Percentiles rank a stretch among this genome's conserved stretches.
Conservation (phyloP, 225 moss, liverwort and hornwort genomes). For the Bryum argenteum region DNA sequence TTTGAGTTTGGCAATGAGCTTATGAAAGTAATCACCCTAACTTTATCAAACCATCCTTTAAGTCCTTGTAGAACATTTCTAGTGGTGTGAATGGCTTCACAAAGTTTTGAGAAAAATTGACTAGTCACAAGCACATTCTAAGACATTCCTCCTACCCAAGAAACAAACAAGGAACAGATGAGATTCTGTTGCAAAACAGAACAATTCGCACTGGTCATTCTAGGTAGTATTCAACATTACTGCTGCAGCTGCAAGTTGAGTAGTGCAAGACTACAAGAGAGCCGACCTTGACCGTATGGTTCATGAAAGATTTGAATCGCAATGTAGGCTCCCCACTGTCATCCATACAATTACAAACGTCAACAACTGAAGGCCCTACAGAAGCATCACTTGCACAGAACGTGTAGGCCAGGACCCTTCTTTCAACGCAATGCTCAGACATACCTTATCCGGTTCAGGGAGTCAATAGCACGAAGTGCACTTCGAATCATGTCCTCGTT, state of each 20-base stretch:
- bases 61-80: no score
- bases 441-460: conserved; percentile 91
- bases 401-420: conserved; percentile 5
- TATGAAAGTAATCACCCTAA: no score
- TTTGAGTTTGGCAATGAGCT: no score
- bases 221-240: conserved; percentile 1
- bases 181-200: conserved; percentile 26
- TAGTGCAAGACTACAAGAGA: conserved; percentile 56
- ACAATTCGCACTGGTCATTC: conserved; percentile 25
- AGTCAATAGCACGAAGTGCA: conserved; percentile 94
- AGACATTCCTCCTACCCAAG: no score
- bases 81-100: no score
- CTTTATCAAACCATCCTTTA: no score
- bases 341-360: conserved; percentile 35
- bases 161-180: no score
- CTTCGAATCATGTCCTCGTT: conserved; percentile 99
- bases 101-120: no score
- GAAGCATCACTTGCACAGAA: conserved; percentile 19
- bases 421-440: conserved; percentile 22
- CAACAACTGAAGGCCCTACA: not conserved
- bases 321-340: conserved; percentile 95
- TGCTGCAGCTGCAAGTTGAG: conserved; percentile 21
- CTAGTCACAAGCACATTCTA: no score
- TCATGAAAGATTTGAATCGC: conserved; percentile 99
- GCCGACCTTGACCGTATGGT: conserved; percentile 94